Evolutionary conservation across 768 basidiomycete species (phyloP), one percentile per base, ranked within the genome.

Genomic region (Tricholoma terreum): DNA sequence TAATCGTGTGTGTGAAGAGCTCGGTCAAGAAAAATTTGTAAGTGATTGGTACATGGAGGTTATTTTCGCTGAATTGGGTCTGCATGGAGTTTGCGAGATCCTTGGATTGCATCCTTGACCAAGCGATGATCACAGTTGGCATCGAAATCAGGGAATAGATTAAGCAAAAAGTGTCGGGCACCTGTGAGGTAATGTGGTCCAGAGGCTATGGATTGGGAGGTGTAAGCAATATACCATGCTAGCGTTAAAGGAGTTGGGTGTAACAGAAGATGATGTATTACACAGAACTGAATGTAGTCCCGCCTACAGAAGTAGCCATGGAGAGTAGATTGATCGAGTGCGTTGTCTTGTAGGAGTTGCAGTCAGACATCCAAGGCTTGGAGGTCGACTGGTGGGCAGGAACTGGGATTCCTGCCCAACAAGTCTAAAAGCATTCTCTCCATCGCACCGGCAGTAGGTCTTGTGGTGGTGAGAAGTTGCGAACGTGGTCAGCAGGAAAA

Each of bases 231-330:
- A 31, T 67, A 67, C 6, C 57, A 17, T 24, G 61, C 35, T 4
- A 62, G 38, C 1, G 60, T 64, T 17, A 48, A 38, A 6, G 67
- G 64, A 12, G 65, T 65, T 2, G 64, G 64, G 19, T 63, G 52
- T 7, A 67, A 55, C n/a, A 65, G 59, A 15, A 65, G 48, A 2
- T 45, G 8, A 52, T 63, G 54, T 0, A n/a, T 21, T 1, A 17
- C 11, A 35, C 65, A 67, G 30, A 69, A 66, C 14, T 21, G 11
- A n/a, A 62, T 43, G 21, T 68, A 67, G 38, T 67, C 62, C 61
- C n/a, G 10, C 60, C 65, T 6, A 65, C 65, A 1, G 59, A 66
- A 1, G 54, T 69, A 69, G 4, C 61, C 62, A 27, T 35, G 36
- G 6, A n/a, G 27, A 9, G 62, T 64, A 10, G 56, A 64, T 14